Evolutionary conservation across 1,284 basidiomycete species (phyloP).

Genomic region (Puccinia novopanici): DNA sequence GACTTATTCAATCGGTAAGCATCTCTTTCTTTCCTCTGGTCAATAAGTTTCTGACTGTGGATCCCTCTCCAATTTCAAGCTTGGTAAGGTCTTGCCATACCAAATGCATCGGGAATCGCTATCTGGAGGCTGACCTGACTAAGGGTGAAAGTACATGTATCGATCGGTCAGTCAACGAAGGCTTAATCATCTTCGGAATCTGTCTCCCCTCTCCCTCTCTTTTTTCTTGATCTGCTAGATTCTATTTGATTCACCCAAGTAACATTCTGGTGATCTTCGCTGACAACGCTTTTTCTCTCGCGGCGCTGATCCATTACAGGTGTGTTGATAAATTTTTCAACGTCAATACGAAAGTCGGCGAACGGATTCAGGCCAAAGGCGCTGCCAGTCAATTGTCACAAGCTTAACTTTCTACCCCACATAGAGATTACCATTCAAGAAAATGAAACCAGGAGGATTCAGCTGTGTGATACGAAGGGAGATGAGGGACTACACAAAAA

Average conservation of each 20-base stretch:
- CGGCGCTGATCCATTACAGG: slow-evolving; percentile 52
- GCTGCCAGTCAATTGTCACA: slow-evolving; percentile 26
- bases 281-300: background rate
- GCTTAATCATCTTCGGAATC: background rate
- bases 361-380: slow-evolving; percentile 67
- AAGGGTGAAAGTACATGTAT: slow-evolving; percentile 99
- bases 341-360: slow-evolving; percentile 93
- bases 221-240: no score
- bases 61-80: slow-evolving; percentile 16
- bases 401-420: background rate
- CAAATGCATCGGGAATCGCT: slow-evolving; percentile 83
- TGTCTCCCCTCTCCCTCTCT: background rate
- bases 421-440: background rate
- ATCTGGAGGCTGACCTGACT: slow-evolving; percentile 87
- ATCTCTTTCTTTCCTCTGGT: background rate
- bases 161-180: slow-evolving; percentile 75
- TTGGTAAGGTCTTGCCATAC: slow-evolving; percentile 70
- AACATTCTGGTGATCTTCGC: background rate
- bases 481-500: background rate
- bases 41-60: background rate
- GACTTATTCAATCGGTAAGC: slow-evolving; percentile 88
- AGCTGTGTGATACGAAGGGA: background rate
- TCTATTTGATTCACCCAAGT: no score
- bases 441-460: background rate
- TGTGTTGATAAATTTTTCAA: slow-evolving; percentile 61